Base-by-base conservation (phyloP, 495 filamentous ascomycete species). In the Aspergillus sclerotiicarbonarius region DNA sequence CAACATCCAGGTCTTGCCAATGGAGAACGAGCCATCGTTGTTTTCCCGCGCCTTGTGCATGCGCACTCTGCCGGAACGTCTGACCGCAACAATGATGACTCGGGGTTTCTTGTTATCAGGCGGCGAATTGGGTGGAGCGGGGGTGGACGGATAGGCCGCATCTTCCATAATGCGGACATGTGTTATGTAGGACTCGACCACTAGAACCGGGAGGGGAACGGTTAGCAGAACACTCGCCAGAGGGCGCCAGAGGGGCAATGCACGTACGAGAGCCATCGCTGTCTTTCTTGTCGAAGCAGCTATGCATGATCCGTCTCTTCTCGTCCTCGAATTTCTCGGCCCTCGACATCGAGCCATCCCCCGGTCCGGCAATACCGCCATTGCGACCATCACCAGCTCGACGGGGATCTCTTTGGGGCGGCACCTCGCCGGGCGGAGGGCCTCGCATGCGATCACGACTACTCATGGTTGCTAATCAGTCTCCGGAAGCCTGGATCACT, bases 41-140 rank as follows among this genome's bases (percentile, higher is more conserved):
- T 98, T 98, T 70, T 98, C 95, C 59, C 95, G 86, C 50, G 90
- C 92, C 71, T 98, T 98, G 77, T 98, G 94, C 79, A 98, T 84
- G 53, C 92, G 89, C 60, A 98, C 92, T 57, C 91, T 83, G 49
- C 93, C 93, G 0, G 93, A 96, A 61, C 90, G 93, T 46, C 90
- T 84, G 56, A 98, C 93, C 9, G 94, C 87, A 59, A 98, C 85
- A 59, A 98, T 89, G 59, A 98, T 95, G 50, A 96, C 78, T 49
- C 94, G 86, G 44, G 87, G 79, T 71, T 98, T 98, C 69, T 96
- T 94, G 69, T 88, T 84, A 43, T 88, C 80, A 15, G 80, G 75
- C 12, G 83, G 73, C 7, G 85, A 82, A 21, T 83, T 83, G 13
- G 89, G 89, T 1, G 94, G 93, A 41, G 91, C 84, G 48, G 93